These are phyloP conservation scores for Lepidium aucheri DNA, from an alignment of 345 rosid species.

Conservation along the genomic window DNA sequence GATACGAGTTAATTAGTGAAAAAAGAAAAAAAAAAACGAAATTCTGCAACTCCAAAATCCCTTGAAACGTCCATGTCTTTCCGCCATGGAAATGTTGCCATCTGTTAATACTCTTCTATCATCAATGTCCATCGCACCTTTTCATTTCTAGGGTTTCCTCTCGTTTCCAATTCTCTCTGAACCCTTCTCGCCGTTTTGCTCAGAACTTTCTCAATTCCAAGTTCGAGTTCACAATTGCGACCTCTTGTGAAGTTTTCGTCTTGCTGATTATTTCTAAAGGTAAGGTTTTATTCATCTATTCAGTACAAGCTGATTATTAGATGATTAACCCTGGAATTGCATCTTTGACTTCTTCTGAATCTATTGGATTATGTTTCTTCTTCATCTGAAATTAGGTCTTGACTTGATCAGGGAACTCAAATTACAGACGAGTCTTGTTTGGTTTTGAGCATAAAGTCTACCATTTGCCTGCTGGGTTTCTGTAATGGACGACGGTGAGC, in stretches of 20 bases:
- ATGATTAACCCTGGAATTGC: background rate
- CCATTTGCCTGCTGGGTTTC: background rate
- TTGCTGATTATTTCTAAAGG: background rate
- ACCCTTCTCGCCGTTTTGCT: constrained; percentile 5
- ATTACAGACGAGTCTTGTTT: background rate
- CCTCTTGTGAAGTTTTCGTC: no score
- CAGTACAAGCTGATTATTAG: background rate
- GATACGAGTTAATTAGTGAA: background rate
- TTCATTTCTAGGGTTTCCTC: constrained; percentile 8
- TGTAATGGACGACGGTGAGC: constrained; percentile 83
- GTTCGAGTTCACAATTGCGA: background rate
- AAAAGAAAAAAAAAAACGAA: background rate
- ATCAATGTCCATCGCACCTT: background rate
- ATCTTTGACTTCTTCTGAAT: background rate
- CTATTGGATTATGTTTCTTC: background rate
- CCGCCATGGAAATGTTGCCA: constrained; percentile 21
- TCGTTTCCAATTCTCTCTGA: background rate
- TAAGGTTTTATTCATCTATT: background rate
- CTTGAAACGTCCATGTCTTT: constrained; percentile 18
- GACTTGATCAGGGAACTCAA: background rate
- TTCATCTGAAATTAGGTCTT: background rate
- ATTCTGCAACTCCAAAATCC: constrained; percentile 10
- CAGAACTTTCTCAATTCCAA: background rate
- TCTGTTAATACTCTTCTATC: constrained; percentile 3
- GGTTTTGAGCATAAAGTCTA: background rate